Percentiles rank a stretch among this genome's conserved stretches.
These are phyloP conservation scores for Ceratocystis cubensis DNA, from an alignment of 2,329 filamentous ascomycete genomes.

Conservation along the genomic window DNA sequence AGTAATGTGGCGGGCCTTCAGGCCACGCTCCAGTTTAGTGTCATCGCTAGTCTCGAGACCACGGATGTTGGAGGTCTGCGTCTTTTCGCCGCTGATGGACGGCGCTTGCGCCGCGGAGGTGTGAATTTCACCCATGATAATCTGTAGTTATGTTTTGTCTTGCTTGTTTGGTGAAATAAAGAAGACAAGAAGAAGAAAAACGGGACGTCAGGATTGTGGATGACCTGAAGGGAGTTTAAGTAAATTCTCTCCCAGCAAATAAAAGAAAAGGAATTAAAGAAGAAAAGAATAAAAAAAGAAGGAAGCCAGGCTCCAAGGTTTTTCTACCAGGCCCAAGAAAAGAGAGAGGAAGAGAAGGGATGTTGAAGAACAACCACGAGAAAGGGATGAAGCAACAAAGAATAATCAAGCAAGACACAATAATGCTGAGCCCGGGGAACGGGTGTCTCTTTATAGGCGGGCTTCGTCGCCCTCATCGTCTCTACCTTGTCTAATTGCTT, in stretches of 20 bases:
- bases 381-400: background rate
- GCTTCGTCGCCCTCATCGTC: background rate
- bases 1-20: slow-evolving; percentile 43
- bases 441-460: background rate
- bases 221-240: background rate
- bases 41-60: slow-evolving; percentile 39
- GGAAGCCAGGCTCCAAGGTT: background rate
- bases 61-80: slow-evolving; percentile 28
- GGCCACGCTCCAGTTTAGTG: slow-evolving; percentile 39
- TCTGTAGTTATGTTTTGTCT: background rate
- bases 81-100: slow-evolving; percentile 16
- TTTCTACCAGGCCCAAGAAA: background rate
- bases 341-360: background rate
- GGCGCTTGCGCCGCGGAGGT: slow-evolving; percentile 3
- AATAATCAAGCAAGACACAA: background rate
- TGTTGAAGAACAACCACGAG: background rate
- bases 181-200: background rate
- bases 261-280: background rate
- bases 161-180: background rate
- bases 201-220: background rate
- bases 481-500: background rate
- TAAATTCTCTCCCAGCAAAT: too few relatives aligned
- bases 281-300: background rate
- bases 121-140: slow-evolving; percentile 14
- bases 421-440: background rate